Conservation (phyloP, 495 filamentous ascomycete species). For the Hypoxylon subgilvum region DNA sequence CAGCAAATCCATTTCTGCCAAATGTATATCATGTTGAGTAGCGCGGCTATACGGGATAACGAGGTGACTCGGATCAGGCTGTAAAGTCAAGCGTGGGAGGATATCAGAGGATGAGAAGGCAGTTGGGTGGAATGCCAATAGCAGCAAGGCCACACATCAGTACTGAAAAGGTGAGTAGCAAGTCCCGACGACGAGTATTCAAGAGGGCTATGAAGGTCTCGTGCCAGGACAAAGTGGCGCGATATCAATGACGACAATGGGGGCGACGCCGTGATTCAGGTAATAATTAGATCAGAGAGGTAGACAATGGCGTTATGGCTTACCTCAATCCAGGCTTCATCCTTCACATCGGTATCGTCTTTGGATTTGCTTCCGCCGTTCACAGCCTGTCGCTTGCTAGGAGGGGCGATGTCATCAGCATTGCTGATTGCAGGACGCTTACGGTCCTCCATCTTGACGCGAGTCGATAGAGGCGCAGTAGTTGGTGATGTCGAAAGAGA, state of each 20-base stretch:
- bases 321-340: conserved; percentile 82
- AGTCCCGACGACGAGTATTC: conserved; percentile 28
- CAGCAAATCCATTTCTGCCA: conserved; percentile 31
- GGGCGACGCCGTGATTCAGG: conserved; percentile 12
- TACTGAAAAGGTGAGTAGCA: conserved; percentile 44
- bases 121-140: conserved; percentile 28
- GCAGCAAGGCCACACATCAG: conserved; percentile 40
- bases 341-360: conserved; percentile 78
- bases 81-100: conserved; percentile 24
- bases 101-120: conserved; percentile 24
- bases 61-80: conserved; percentile 31
- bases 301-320: no score
- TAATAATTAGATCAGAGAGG: no score
- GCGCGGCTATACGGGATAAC: conserved; percentile 33
- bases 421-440: conserved; percentile 81
- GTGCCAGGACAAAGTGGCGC: conserved; percentile 21
- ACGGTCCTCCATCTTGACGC: conserved; percentile 95
- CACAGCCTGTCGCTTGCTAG: conserved; percentile 82
- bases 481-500: conserved; percentile 75
- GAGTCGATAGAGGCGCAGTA: conserved; percentile 67
- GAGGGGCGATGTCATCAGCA: conserved; percentile 79
- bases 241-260: not conserved
- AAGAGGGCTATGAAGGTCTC: conserved; percentile 32
- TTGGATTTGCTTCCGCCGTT: conserved; percentile 77
- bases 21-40: conserved; percentile 25